Evolutionary conservation across 2,329 filamentous ascomycete species (phyloP).

Genomic region (Alternaria hordeiaustralica): DNA sequence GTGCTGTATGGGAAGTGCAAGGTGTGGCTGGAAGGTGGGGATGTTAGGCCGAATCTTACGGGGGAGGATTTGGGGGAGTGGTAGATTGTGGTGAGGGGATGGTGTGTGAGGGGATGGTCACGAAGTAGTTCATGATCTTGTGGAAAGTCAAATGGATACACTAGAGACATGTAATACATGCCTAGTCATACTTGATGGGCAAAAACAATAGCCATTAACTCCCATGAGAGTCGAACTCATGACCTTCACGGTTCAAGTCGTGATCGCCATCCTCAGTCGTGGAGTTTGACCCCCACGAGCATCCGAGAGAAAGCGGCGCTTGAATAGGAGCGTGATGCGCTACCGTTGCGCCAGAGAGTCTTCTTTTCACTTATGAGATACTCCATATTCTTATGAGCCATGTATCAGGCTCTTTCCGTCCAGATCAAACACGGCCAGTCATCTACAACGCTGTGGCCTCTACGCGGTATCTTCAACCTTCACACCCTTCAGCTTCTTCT

Average conservation of each 20-base stretch:
- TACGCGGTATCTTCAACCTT: background rate
- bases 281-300: too few relatives aligned
- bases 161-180: too few relatives aligned
- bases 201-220: background rate
- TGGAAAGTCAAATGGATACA: too few relatives aligned
- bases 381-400: accelerated
- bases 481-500: background rate
- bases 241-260: background rate
- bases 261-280: too few relatives aligned
- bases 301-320: too few relatives aligned
- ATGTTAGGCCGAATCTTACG: background rate
- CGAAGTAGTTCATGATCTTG: background rate
- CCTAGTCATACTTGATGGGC: accelerated
- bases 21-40: background rate
- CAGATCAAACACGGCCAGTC: background rate
- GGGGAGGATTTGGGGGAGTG: background rate
- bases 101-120: background rate
- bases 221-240: background rate
- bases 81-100: background rate
- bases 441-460: background rate
- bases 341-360: background rate
- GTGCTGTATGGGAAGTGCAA: background rate
- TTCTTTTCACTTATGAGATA: background rate
- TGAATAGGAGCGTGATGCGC: background rate
- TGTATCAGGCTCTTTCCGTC: background rate